Percentiles rank a stretch among this genome's conserved stretches.
These are phyloP conservation scores for Mucor mucedo DNA, from an alignment of 371 early-diverging fungal species.

Conservation along the genomic window DNA sequence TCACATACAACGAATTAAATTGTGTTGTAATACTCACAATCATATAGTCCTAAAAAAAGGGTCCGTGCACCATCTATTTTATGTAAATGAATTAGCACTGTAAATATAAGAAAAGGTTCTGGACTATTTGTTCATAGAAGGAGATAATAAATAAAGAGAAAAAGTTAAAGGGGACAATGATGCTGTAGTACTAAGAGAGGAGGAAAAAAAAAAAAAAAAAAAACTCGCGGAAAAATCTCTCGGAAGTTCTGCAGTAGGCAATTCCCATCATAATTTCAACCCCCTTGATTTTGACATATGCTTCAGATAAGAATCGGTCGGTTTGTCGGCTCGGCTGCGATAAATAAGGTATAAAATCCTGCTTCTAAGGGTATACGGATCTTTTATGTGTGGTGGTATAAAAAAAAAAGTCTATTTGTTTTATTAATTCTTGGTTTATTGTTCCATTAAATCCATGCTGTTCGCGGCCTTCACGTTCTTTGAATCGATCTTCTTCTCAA, in stretches of 20 bases:
- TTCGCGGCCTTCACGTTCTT: neutral
- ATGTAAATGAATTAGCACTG: neutral
- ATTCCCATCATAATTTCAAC: neutral
- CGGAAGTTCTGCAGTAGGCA: slow-evolving; percentile 2
- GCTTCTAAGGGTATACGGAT: too few relatives aligned
- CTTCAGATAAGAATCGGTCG: neutral
- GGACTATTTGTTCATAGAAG: neutral
- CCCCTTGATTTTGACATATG: neutral
- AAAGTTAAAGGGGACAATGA: neutral
- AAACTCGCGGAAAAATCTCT: neutral
- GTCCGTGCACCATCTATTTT: slow-evolving; percentile 4
- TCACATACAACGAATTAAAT: too few relatives aligned
- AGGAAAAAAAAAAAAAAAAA: neutral
- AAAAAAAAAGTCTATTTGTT: neutral
- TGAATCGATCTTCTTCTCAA: neutral
- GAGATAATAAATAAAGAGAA: neutral
- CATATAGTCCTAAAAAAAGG: neutral
- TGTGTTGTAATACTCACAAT: too few relatives aligned
- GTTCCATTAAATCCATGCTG: slow-evolving; percentile 7
- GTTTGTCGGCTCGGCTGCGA: slow-evolving; percentile 3
- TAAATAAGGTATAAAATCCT: too few relatives aligned
- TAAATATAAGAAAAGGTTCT: neutral
- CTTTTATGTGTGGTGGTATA: neutral
- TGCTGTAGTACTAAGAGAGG: neutral
- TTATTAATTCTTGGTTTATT: neutral